Evolutionary conservation across 1,284 basidiomycete genomes (phyloP), one percentile per base, ranked within the genome.

Genomic region (Microbotryum scabiosae): DNA sequence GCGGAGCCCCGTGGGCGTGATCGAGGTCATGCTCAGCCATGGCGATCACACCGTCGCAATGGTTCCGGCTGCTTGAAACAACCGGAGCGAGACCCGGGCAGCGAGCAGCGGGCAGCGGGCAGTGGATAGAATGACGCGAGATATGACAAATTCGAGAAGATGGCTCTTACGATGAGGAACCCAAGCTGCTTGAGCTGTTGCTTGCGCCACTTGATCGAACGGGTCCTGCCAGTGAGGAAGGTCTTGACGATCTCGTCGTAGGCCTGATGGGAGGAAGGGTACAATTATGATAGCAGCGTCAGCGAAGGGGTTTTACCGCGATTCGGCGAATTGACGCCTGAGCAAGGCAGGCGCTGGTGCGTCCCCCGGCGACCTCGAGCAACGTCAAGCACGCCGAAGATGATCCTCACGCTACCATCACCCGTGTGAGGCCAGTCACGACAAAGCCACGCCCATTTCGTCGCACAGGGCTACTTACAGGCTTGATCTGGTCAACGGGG

Each of bases 151-250:
- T 30, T 16, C 32, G 25, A 6, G 43, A n/a, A 23, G 49, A 51
- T 30, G 16, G 30, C 32, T 57, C 62, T 32, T 7, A 65, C 64
- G 57, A 67, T 32, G 52, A 67, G 53, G 47, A 61, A 54, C 5
- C 61, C 64, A 43, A 76, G 70, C 67, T 75, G 73, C 70, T 75
- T 73, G 69, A 76, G 70, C 68, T 76, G 75, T 49, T 71, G 69
- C 67, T 75, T 75, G 47, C 75, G 63, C 67, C 74, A 76, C 26
- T 69, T 66, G 63, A 76, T 49, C 28, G 67, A 60, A 46, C 74
- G 71, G 16, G 74, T 75, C 63, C 74, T 75, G 58, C 73, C 73
- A 26, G 71, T 64, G 44, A 73, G 44, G 69, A 76, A 76, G 30
- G 66, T 66, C 41, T 49, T 41, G 44, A 32, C 50, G 30, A 66